Evolutionary conservation across 2,329 filamentous ascomycete species (phyloP).

Genomic region (Geosmithia flava): DNA sequence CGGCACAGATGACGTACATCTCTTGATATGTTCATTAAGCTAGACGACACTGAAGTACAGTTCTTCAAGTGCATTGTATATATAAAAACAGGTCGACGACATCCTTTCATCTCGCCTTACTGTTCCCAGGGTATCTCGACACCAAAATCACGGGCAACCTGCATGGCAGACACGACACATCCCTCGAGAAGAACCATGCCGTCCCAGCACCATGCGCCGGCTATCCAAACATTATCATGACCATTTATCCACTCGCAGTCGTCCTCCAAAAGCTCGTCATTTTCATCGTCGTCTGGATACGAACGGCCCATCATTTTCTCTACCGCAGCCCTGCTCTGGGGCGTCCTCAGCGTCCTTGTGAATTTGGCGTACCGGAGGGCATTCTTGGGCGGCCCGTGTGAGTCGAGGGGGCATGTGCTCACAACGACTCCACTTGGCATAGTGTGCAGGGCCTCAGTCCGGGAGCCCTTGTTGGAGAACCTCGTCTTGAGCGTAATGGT

Average conservation of each 20-base stretch:
- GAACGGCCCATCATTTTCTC: slow-evolving; percentile 26
- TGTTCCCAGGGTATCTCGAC: slow-evolving; percentile 27
- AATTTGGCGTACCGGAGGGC: slow-evolving; percentile 34
- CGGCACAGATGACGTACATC: not conserved
- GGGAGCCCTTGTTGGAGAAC: slow-evolving; percentile 13
- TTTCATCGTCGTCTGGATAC: not conserved
- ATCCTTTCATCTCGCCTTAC: not conserved
- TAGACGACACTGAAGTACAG: not conserved
- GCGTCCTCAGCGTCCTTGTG: slow-evolving; percentile 37
- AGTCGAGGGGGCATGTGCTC: slow-evolving; percentile 34
- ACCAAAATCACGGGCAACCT: slow-evolving; percentile 37
- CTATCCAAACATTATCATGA: slow-evolving; percentile 38
- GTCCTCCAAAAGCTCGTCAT: slow-evolving; percentile 3
- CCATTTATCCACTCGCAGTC: slow-evolving; percentile 35
- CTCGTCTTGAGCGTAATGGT: slow-evolving; percentile 20
- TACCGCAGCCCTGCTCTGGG: slow-evolving; percentile 31
- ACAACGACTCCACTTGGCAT: slow-evolving; percentile 37
- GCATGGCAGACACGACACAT: slow-evolving; percentile 45
- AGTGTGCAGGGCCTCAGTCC: slow-evolving; percentile 39
- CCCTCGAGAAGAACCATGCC: slow-evolving; percentile 51
- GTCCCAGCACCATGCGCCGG: slow-evolving; percentile 52
- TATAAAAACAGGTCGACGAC: not conserved
- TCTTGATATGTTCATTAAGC: not conserved
- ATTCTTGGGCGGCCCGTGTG: slow-evolving; percentile 20
- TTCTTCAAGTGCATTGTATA: too few species aligned